phyloP scores from a whole-genome alignment of 2,329 filamentous ascomycete species.

The Botrytis fragariae region DNA sequence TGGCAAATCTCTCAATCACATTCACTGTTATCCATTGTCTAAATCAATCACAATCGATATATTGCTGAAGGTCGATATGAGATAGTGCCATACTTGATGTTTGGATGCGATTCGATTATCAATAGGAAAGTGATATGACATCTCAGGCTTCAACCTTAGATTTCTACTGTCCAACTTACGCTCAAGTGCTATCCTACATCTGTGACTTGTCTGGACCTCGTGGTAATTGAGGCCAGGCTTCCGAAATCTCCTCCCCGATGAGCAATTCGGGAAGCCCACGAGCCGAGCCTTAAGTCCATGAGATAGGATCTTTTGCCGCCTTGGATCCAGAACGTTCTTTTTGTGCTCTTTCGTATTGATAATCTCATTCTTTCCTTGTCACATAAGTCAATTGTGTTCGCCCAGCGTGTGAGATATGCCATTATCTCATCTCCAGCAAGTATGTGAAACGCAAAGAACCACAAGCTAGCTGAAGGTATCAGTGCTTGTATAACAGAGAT shows the following conservation, averaged over 20 bases:
- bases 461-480: not conserved
- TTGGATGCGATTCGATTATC: not conserved
- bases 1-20: not conserved
- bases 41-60: not conserved
- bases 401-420: not conserved
- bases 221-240: not conserved
- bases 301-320: not conserved
- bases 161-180: not conserved
- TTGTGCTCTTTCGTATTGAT: not conserved
- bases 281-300: conserved; percentile 7
- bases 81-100: not conserved
- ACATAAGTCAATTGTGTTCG: not conserved
- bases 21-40: not conserved
- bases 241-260: not conserved
- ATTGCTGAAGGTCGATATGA: not conserved
- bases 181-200: not conserved
- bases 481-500: conserved; percentile 2
- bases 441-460: not conserved
- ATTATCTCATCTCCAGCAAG: conserved; percentile 5
- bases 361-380: not conserved
- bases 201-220: conserved; percentile 5
- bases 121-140: not conserved
- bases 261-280: not conserved
- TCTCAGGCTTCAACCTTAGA: not conserved
- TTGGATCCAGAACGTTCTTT: conserved; percentile 9